phyloP scores from a whole-genome alignment of 73 alveolate genomes.

The Paramecium sexaurelia region DNA sequence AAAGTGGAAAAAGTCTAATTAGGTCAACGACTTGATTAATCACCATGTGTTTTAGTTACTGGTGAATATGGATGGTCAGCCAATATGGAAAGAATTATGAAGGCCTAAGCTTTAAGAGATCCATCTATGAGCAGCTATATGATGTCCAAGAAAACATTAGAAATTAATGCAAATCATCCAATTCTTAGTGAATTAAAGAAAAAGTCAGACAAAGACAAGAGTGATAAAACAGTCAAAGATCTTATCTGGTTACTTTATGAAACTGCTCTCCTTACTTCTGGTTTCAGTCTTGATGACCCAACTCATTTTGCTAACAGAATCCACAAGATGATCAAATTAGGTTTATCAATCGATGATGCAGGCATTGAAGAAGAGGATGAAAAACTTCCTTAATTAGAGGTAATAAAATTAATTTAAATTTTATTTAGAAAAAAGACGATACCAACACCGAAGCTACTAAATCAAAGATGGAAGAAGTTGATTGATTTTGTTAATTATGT shows the following conservation, averaged over 20 bases:
- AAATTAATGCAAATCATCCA: conserved; percentile 95
- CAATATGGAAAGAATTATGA: conserved; percentile 99
- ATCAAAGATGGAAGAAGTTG: conserved; percentile 92
- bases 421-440: conserved; percentile 76
- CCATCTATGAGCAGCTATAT: conserved; percentile 97
- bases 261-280: conserved; percentile 98
- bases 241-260: conserved; percentile 98
- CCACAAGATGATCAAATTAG: conserved; percentile 99
- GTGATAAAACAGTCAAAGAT: conserved; percentile 98
- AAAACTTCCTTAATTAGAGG: conserved; percentile 59
- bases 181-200: conserved; percentile 94
- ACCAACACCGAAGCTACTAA: conserved; percentile 76
- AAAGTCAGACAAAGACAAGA: conserved; percentile 97
- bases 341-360: conserved; percentile 90
- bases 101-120: conserved; percentile 99
- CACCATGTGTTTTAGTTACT: conserved; percentile 99
- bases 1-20: conserved; percentile 99
- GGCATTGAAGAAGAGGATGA: conserved; percentile 81
- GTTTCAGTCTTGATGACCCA: conserved; percentile 99
- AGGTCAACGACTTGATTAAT: conserved; percentile 95
- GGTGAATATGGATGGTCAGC: conserved; percentile 99
- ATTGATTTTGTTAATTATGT: conserved; percentile 60
- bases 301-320: conserved; percentile 98
- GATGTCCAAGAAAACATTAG: conserved; percentile 99
- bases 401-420: conserved; percentile 23